Base-by-base conservation (phyloP, 306 rosid genomes). In the Cicer bijugum region DNA sequence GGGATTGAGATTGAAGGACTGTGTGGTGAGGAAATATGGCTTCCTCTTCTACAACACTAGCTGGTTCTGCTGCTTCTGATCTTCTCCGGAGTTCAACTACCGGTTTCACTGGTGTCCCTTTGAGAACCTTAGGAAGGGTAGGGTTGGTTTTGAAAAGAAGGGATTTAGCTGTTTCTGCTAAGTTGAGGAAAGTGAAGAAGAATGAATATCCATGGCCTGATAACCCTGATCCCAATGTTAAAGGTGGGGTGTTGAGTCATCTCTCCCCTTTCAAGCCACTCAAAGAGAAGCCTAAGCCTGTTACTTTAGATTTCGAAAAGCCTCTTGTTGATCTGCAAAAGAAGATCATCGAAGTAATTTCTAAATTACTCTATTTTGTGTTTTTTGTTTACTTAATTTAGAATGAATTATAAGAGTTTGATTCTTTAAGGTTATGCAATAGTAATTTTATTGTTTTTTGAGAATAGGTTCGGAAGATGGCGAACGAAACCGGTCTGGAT, bases 131-230 rank as follows among this genome's bases (percentile, higher is more conserved):
- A 8, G 97, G 89, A 42, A 90, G 85, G 78, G 73, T 78, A 10
- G 73, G 84, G 60, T 69, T 92, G 69, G 76, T 82, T 74, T 43
- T 80, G 37, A 82, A 79, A 78, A 89, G 78, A 67, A 89, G 83
- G 86, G 86, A 84, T 52, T 76, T 82, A 9, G 71, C 85, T 10
- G 93, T 94, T 16, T 57, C 77, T 19, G 89, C 93, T 1, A 94
- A 74, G 93, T 20, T 89, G 56, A 85, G 82, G 82, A 94, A 94
- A 85, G 80, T n/a, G 78, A 90, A 88, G 90, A 91, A 84, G 84
- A 85, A 81, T 16, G 96, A 91, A n/a, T 81, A 88, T 74, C 97
- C 99, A 8, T 94, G 99, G 99, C 86, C 97, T 0, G 82, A 74
- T 67, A 78, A 89, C 80, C 92, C 93, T 74, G 96, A 94, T 84